Evolutionary conservation across 1,284 basidiomycete genomes (phyloP).

Genomic region (Gymnopus androsaceus): DNA sequence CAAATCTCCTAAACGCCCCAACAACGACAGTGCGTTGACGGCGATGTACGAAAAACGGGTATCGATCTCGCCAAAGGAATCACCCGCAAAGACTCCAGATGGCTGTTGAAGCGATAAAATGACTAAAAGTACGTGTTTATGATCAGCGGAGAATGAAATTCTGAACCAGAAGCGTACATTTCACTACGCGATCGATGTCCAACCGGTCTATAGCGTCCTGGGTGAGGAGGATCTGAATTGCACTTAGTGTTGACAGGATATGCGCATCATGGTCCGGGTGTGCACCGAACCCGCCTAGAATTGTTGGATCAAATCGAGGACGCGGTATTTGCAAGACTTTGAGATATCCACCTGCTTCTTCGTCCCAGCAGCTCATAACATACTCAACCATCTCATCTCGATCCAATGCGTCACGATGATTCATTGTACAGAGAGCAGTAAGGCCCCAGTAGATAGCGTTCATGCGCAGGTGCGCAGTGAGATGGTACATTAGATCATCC

Average conservation of each 20-base stretch:
- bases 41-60: slow-evolving; percentile 92
- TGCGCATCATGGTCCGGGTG: slow-evolving; percentile 95
- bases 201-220: slow-evolving; percentile 80
- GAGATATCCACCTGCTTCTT: slow-evolving; percentile 76
- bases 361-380: slow-evolving; percentile 93
- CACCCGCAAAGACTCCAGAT: slow-evolving; percentile 89
- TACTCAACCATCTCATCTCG: slow-evolving; percentile 86
- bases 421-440: slow-evolving; percentile 84
- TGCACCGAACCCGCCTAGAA: slow-evolving; percentile 86
- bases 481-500: slow-evolving; percentile 89
- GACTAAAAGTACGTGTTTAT: slow-evolving; percentile 46
- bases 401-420: slow-evolving; percentile 74
- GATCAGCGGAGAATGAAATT: neutral
- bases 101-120: slow-evolving; percentile 82
- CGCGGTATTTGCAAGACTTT: slow-evolving; percentile 27
- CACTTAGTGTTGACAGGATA: slow-evolving; percentile 84
- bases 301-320: slow-evolving; percentile 10
- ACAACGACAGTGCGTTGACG: slow-evolving; percentile 78
- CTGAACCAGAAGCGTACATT: slow-evolving; percentile 57
- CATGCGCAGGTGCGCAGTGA: slow-evolving; percentile 91
- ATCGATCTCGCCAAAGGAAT: slow-evolving; percentile 88
- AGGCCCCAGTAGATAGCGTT: slow-evolving; percentile 98
- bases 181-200: slow-evolving; percentile 68
- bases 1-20: slow-evolving; percentile 68
- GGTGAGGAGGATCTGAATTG: slow-evolving; percentile 88